Base-by-base conservation (phyloP, 331 rosid genomes). In the Dryas integrifolia region DNA sequence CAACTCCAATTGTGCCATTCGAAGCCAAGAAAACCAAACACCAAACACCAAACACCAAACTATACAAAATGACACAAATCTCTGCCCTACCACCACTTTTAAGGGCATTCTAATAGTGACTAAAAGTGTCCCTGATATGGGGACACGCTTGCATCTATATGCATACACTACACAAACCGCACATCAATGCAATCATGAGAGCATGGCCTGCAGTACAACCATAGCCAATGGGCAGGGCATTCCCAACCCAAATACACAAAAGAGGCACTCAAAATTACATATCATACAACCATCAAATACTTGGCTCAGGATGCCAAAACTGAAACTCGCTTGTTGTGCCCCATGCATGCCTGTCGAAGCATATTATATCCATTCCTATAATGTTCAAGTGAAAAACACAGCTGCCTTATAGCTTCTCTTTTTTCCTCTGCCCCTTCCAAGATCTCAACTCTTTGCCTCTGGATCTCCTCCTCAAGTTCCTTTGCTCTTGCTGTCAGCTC, bases 351-450 rank as follows among this genome's bases (percentile, higher is more conserved):
- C 75, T 82, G 73, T 73, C 81, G 79, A 53, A 95, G 99, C 84
- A 24, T 84, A 26, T 80, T 44, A 76, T 92, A 88, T 51, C 70
- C 81, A 50, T 77, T 76, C 79, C 96, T 86, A 38, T 95, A 95
- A 78, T 95, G 96, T 74, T 91, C 97, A 1, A 95, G 83, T 9
- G 97, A 89, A 75, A 92, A 80, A 67, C 99, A 95, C 38, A 95
- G 86, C 84, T 95, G 99, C 79, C 99, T 66, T 62, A 95, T 95
- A 6, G 72, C 99, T 82, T 95, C 99, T 9, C 99, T 84, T 65
- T 95, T 95, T 79, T 82, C 96, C 72, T 95, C 99, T 5, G 96
- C 98, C 72, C 87, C 89, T 79, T 95, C 93, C 40, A 60, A 62
- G 44, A 95, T 92, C 65, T 58, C 74, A 0, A 9, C 58, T 67